phyloP scores from a whole-genome alignment of 2,329 filamentous ascomycete species.

The Corinectria fuckeliana region DNA sequence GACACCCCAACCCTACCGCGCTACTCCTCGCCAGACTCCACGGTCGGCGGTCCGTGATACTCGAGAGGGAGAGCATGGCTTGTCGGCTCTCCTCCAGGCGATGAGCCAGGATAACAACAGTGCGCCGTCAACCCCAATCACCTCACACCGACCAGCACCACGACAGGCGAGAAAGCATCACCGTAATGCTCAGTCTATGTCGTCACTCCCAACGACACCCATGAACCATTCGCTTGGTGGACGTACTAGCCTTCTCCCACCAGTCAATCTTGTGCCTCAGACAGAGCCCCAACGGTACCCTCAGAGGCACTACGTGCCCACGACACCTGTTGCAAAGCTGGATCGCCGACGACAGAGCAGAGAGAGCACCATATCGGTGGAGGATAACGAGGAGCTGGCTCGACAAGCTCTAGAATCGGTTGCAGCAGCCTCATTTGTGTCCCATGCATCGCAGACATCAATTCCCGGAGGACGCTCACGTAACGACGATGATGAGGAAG shows the following conservation, averaged over 20 bases:
- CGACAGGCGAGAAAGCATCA: conserved; percentile 68
- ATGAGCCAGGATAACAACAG: conserved; percentile 76
- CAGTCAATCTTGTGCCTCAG: conserved; percentile 66
- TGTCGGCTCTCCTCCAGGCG: conserved; percentile 82
- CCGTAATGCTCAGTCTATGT: conserved; percentile 81
- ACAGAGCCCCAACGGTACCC: conserved; percentile 60
- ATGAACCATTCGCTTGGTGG: conserved; percentile 57
- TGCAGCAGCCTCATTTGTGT: conserved; percentile 50
- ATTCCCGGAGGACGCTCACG: conserved; percentile 36
- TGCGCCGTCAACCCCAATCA: conserved; percentile 73
- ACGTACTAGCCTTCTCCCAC: conserved; percentile 63
- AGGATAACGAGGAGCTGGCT: conserved; percentile 64
- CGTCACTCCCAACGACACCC: conserved; percentile 82
- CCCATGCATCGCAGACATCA: conserved; percentile 36
- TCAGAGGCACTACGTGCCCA: conserved; percentile 49
- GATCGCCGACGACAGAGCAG: conserved; percentile 70
- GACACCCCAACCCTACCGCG: conserved; percentile 54
- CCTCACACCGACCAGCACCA: conserved; percentile 51
- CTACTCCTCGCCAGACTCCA: conserved; percentile 60
- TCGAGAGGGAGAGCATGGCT: conserved; percentile 64
- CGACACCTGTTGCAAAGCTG: conserved; percentile 51
- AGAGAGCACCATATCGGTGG: conserved; percentile 84
- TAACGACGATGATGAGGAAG: conserved; percentile 52
- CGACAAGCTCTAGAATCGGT: conserved; percentile 61
- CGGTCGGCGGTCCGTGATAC: conserved; percentile 51